Percentiles rank a stretch among this genome's conserved stretches.
phyloP scores from a whole-genome alignment of 2,329 filamentous ascomycete species.

The Bipolaris cookei region DNA sequence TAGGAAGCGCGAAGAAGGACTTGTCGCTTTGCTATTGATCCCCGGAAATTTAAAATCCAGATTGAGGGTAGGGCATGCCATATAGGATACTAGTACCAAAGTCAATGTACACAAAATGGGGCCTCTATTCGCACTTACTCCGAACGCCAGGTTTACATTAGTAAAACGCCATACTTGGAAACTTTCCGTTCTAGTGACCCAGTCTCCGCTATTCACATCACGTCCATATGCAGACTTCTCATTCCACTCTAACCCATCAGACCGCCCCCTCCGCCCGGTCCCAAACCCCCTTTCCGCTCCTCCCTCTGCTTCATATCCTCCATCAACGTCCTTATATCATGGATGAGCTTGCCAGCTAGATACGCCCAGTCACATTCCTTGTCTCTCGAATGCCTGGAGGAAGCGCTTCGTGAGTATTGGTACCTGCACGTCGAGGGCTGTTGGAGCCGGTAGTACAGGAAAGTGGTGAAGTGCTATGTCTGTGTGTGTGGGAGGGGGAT shows the following conservation, averaged over 20 bases:
- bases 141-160: too few relatives aligned
- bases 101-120: too few relatives aligned
- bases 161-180: too few relatives aligned
- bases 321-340: constrained; percentile 9
- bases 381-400: neutral
- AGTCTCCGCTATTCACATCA: too few relatives aligned
- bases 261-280: neutral
- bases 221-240: neutral
- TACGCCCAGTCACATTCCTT: constrained; percentile 5
- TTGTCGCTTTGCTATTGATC: neutral
- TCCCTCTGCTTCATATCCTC: constrained; percentile 17
- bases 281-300: neutral
- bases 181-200: too few relatives aligned
- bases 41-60: neutral
- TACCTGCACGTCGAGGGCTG: neutral
- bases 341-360: constrained; percentile 6
- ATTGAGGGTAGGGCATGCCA: too few relatives aligned
- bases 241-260: too few relatives aligned
- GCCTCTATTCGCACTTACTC: too few relatives aligned
- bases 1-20: neutral
- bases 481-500: too few relatives aligned
- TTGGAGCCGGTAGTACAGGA: neutral
- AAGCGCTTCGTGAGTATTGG: neutral
- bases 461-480: neutral
- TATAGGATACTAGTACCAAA: too few relatives aligned